phyloP scores from a whole-genome alignment of 2,329 filamentous ascomycete genomes.

The Pseudogymnoascus sp. region DNA sequence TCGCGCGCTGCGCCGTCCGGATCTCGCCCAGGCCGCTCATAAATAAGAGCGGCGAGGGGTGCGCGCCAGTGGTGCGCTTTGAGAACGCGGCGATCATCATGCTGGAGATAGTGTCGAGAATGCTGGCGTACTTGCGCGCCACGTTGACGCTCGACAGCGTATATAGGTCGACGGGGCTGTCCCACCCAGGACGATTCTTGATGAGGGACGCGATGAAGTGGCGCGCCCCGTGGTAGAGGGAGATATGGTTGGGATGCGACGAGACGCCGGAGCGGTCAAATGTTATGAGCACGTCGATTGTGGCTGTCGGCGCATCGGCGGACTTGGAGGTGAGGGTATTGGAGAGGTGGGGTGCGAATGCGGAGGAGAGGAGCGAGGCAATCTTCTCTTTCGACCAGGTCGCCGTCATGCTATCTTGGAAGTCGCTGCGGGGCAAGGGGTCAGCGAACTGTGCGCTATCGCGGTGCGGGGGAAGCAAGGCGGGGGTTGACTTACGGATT shows the following conservation, averaged over 20 bases:
- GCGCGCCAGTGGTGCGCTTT: constrained; percentile 35
- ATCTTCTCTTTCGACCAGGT: constrained; percentile 69
- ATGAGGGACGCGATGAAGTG: constrained; percentile 63
- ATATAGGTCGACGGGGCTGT: constrained; percentile 74
- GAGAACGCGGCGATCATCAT: constrained; percentile 48
- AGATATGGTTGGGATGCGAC: constrained; percentile 86
- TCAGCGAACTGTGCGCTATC: constrained; percentile 3
- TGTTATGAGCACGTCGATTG: constrained; percentile 62
- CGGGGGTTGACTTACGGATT: constrained; percentile 48
- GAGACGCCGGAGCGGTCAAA: constrained; percentile 82
- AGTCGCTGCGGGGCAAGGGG: constrained; percentile 41
- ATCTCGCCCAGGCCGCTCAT: constrained; percentile 59
- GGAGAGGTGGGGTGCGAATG: constrained; percentile 62
- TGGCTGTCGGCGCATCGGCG: constrained; percentile 36
- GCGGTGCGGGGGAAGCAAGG: constrained; percentile 12
- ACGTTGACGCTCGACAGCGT: constrained; percentile 68
- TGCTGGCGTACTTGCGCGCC: constrained; percentile 69
- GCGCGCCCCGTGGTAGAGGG: constrained; percentile 73
- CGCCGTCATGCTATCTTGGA: constrained; percentile 81
- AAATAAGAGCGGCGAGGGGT: constrained; percentile 58
- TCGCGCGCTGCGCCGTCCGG: constrained; percentile 68
- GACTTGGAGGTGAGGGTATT: constrained; percentile 26
- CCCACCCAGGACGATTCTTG: constrained; percentile 54
- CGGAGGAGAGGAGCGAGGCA: constrained; percentile 58
- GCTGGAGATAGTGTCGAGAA: constrained; percentile 70